A percentile compares a stretch with the other conserved stretches of the same genome.
Evolutionary conservation across 257 asterid species (phyloP).

Genomic region (Thymus mandschuricus): DNA sequence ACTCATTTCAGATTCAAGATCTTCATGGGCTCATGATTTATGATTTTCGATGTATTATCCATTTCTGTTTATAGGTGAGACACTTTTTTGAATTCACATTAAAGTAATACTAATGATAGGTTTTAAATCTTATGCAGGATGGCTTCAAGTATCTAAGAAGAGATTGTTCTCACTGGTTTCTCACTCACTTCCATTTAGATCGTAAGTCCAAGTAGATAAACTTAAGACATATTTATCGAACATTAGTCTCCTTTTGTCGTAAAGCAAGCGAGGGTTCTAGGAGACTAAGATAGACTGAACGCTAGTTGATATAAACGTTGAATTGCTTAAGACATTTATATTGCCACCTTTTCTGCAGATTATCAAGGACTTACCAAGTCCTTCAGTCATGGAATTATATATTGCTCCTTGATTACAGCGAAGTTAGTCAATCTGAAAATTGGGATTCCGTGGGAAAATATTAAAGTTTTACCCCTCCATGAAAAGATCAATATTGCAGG

Average conservation of each 20-base stretch:
- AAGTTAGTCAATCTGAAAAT: slow-evolving; percentile 85
- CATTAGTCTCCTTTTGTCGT: background rate
- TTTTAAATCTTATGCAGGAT: slow-evolving; percentile 64
- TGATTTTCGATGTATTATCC: background rate
- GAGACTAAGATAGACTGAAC: background rate
- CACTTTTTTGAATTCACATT: slow-evolving; percentile 3
- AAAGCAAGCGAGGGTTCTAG: background rate
- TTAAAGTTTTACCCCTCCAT: slow-evolving; percentile 83
- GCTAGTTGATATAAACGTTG: background rate
- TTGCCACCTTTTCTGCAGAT: slow-evolving; percentile 58
- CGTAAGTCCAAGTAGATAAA: slow-evolving; percentile 64
- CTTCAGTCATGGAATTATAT: slow-evolving; percentile 81
- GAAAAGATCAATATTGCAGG: slow-evolving; percentile 81
- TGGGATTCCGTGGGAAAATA: slow-evolving; percentile 73
- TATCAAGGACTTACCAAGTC: slow-evolving; percentile 96
- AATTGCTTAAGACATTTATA: background rate
- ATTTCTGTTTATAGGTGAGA: background rate
- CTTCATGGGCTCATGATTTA: background rate
- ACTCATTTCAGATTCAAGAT: background rate
- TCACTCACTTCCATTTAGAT: slow-evolving; percentile 90
- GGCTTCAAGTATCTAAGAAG: slow-evolving; percentile 86
- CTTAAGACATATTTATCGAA: background rate
- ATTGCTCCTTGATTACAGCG: slow-evolving; percentile 84
- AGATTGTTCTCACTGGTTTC: slow-evolving; percentile 96
- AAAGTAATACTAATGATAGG: slow-evolving; percentile 12